Base-by-base conservation (phyloP, 1,139 yeast species). In the Geotrichum macrosporum region DNA sequence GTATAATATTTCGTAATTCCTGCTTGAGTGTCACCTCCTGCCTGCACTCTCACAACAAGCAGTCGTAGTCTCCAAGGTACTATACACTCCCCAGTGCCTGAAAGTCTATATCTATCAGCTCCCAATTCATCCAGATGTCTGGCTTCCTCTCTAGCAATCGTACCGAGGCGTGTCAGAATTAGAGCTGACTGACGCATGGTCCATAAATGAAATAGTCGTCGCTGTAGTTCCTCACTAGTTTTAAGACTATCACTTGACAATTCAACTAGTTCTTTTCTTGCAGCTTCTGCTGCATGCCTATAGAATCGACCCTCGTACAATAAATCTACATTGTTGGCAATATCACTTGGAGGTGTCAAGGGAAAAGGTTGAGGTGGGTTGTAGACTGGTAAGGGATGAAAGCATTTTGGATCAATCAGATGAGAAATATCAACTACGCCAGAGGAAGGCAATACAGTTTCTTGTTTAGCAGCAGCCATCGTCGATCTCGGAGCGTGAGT, bases 61-160 rank as follows among this genome's bases (percentile, higher is more conserved):
- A 62, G 46, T 16, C 66, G 49, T n/a, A 62, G 47, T 3, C 56
- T 54, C 66, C 66, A 63, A 1, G 67, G 66, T 12, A 59, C 58
- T 9, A 59, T 45, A 22, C 58, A 54, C 10, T 52, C 53, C n/a
- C 61, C 63, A 3, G 46, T 40, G 27, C 54, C 53, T 8, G 52
- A 48, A 4, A 52, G 24, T n/a, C 64, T 44, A 39, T 55, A 60
- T 18, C 49, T 44, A 29, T 52, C 57, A 1, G 55, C 37, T 4
- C 56, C 53, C 21, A 58, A 47, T 31, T 60, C 63, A 16, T 60
- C 63, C 6, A 60, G 42, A 5, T 46, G 45, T 13, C 53, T 50
- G 9, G 61, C 52, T 39, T 60, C 64, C 18, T 57, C 61, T 10
- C 57, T 45, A 1, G 60, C 61, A 26, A 55, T 50, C 15, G 53